Evolutionary conservation across 2,329 filamentous ascomycete genomes (phyloP).

Genomic region (Colletotrichum sp.): DNA sequence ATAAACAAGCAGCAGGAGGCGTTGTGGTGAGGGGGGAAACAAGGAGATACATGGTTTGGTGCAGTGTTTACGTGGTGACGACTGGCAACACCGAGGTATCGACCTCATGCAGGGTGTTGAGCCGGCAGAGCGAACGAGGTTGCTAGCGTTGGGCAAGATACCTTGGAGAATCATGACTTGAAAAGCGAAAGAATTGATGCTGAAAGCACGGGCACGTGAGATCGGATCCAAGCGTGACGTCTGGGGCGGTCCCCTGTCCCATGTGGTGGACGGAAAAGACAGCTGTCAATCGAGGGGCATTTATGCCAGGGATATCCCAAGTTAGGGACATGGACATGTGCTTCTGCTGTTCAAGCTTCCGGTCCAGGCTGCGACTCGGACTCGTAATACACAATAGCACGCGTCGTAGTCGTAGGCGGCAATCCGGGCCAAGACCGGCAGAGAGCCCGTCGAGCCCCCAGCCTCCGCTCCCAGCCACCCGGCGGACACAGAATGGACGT

Average conservation of each 20-base stretch:
- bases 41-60: background rate
- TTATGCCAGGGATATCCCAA: background rate
- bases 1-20: background rate
- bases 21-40: background rate
- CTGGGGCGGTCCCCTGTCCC: background rate
- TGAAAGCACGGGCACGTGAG: background rate
- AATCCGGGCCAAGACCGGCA: background rate
- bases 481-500: background rate
- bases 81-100: background rate
- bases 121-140: background rate
- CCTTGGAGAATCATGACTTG: background rate
- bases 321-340: background rate
- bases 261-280: background rate
- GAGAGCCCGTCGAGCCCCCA: background rate
- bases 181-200: background rate
- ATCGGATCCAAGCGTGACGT: background rate
- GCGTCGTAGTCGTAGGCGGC: background rate
- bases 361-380: background rate
- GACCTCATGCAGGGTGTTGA: background rate
- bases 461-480: constrained; percentile 7
- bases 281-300: background rate
- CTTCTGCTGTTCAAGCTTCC: background rate
- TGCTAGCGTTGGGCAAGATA: background rate
- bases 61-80: background rate
- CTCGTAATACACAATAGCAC: background rate